Percentiles rank a stretch among this genome's conserved stretches.
Evolutionary conservation across 2,329 filamentous ascomycete species (phyloP).

Genomic region (Colletotrichum sp.): DNA sequence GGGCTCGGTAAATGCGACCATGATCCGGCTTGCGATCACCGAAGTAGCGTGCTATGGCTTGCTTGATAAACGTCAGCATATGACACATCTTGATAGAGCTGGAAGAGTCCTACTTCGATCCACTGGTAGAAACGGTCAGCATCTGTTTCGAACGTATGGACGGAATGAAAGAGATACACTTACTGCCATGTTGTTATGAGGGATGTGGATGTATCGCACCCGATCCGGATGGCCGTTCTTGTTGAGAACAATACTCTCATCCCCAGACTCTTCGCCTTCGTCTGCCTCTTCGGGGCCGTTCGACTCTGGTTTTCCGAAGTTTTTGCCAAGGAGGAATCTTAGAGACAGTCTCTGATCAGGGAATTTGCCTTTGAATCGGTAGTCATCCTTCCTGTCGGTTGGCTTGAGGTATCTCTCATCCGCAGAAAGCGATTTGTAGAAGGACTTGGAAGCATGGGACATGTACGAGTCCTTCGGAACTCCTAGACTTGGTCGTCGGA

Average conservation of each 20-base stretch:
- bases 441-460: neutral
- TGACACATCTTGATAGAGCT: too few relatives aligned
- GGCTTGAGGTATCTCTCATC: neutral
- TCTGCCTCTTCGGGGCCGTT: too few relatives aligned
- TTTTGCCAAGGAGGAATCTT: neutral
- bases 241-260: neutral
- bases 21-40: slow-evolving; percentile 21
- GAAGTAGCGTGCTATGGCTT: slow-evolving; percentile 34
- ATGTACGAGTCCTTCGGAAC: too few relatives aligned
- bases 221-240: neutral
- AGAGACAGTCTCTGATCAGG: neutral
- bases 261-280: too few relatives aligned
- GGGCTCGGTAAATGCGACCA: neutral
- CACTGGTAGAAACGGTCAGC: neutral
- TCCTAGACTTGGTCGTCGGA: too few relatives aligned
- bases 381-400: neutral
- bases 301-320: too few relatives aligned
- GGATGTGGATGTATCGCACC: slow-evolving; percentile 33
- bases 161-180: neutral
- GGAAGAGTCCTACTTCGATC: neutral
- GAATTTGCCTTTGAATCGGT: neutral
- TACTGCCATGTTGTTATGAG: slow-evolving; percentile 37
- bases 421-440: neutral
- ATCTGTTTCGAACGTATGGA: too few relatives aligned
- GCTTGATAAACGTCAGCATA: slow-evolving; percentile 15